Base-by-base conservation (phyloP, 1,139 yeast species). In the Sugiyamaella japonica region DNA sequence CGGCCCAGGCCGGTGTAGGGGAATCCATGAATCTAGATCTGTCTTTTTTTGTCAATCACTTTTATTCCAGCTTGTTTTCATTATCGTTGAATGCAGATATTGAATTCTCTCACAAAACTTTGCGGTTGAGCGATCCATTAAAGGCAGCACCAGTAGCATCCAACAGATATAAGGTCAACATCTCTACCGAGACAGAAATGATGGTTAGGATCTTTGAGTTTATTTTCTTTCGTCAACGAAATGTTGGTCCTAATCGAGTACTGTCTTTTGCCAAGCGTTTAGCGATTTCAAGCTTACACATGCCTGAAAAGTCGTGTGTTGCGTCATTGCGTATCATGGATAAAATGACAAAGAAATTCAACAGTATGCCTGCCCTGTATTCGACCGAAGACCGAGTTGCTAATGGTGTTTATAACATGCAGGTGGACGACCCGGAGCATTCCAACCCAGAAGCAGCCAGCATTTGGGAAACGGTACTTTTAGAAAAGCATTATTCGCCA, bases 351-450 rank as follows among this genome's bases (percentile, higher is more conserved):
- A 82, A 82, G 51, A 80, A 88, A 67, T 73, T 72, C 59, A 83
- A 83, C 64, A 85, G 84, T 52, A 73, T 89, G 48, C 80, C 83
- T 52, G 88, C 95, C 0, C 75, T 91, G 54, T 90, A 86, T 74
- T 83, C 89, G 37, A 88, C 97, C 0, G 97, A 90, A 53, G 99
- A 93, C 66, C 79, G 95, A 62, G 81, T 91, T 41, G 88, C 88
- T 13, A 81, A 85, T 59, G 97, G 97, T 54, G 75, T 78, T 5
- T 85, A 86, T 66, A 82, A 84, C 36, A 77, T 85, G 62, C 89
- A 85, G 52, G 79, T 82, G 29, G 80, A 80, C 45, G 85, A 82
- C 48, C 82, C 89, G 8, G 89, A 86, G 62, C 82, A 95, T 69
- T 76, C 87, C 62, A 90, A 91, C 66, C 81, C 96, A 2, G 91